phyloP scores from a whole-genome alignment of 306 rosid genomes.

The Rosa lucieae region DNA sequence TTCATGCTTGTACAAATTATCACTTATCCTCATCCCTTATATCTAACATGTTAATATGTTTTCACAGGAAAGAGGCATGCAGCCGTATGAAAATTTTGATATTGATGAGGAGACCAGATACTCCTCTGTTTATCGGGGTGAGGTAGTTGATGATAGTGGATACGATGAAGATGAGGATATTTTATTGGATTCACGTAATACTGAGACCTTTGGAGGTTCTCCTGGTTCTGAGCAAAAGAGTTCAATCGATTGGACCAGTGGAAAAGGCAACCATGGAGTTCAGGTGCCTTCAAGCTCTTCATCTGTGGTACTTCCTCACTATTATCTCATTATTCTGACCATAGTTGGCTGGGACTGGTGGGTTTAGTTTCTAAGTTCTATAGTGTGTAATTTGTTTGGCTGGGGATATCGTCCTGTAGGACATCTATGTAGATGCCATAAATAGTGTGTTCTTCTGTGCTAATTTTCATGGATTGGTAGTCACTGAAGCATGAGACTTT shows the following conservation, averaged over 20 bases:
- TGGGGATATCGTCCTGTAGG: background rate
- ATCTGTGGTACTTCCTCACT: constrained; percentile 46
- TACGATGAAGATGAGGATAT: constrained; percentile 64
- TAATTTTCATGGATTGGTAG: background rate
- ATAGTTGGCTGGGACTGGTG: background rate
- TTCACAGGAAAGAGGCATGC: constrained; percentile 51
- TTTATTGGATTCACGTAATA: constrained; percentile 57
- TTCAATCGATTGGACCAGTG: constrained; percentile 46
- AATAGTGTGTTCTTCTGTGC: background rate
- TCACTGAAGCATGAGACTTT: background rate
- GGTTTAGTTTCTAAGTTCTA: background rate
- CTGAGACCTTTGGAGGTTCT: constrained; percentile 70
- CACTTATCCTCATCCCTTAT: constrained; percentile 19
- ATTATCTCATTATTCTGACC: constrained; percentile 5
- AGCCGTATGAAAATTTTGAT: no score
- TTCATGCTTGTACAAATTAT: constrained; percentile 10
- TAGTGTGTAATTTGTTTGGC: background rate
- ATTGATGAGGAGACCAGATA: no score
- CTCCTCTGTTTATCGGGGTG: constrained; percentile 33
- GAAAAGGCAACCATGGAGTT: constrained; percentile 49
- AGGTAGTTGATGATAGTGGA: constrained; percentile 67
- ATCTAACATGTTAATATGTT: constrained; percentile 30
- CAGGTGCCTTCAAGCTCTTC: constrained; percentile 50
- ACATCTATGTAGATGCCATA: background rate
- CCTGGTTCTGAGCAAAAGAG: constrained; percentile 38